These are phyloP conservation scores for Alternaria ethzedia DNA, from an alignment of 2,329 filamentous ascomycete genomes.

Conservation along the genomic window DNA sequence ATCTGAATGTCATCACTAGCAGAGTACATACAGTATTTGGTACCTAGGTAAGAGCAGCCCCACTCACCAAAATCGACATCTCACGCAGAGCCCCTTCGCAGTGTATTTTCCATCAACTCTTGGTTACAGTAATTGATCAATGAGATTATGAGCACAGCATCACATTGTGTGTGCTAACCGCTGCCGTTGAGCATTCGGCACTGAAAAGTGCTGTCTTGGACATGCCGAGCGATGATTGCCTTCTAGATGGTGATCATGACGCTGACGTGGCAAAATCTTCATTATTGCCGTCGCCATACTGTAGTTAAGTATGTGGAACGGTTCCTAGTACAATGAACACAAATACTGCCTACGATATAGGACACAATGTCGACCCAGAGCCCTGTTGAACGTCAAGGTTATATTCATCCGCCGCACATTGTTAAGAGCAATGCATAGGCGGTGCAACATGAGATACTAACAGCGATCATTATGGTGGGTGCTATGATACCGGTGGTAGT, in stretches of 20 bases:
- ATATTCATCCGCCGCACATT: not conserved
- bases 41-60: no score
- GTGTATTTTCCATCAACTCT: no score
- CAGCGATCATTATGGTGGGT: not conserved
- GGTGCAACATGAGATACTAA: not conserved
- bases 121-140: no score
- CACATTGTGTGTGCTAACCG: no score
- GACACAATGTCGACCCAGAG: not conserved
- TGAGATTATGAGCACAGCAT: no score
- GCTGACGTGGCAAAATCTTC: not conserved
- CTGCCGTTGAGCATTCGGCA: no score
- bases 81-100: no score
- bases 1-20: no score
- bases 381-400: not conserved
- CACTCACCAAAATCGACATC: no score
- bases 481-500: not conserved
- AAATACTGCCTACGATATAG: not conserved
- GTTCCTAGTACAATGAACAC: not conserved
- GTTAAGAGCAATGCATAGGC: not conserved
- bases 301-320: not conserved
- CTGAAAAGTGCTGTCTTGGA: not conserved
- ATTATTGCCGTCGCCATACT: not conserved
- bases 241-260: not conserved
- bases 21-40: no score
- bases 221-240: not conserved